Conservation (phyloP, 345 rosid species). For the Hibiscus mutabilis region DNA sequence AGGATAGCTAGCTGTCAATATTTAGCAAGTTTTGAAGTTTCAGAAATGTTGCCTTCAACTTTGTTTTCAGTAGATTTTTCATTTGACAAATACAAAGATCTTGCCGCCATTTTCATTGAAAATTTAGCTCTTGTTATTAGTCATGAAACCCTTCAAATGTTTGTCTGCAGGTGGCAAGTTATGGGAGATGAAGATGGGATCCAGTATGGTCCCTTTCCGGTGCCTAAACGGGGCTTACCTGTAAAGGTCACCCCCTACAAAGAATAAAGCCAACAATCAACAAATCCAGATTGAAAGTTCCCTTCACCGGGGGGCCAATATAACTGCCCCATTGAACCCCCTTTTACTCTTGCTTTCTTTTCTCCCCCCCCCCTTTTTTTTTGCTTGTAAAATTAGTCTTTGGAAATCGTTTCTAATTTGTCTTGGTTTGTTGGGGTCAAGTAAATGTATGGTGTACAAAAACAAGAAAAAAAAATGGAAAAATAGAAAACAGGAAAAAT, state of each 20-base stretch:
- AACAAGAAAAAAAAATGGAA: not conserved
- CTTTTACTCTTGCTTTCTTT: too few relatives aligned
- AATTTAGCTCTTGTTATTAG: not conserved
- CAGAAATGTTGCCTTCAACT: not conserved
- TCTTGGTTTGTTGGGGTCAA: not conserved
- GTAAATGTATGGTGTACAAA: not conserved
- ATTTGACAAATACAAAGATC: not conserved
- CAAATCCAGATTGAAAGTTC: too few relatives aligned
- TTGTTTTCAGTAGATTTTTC: not conserved
- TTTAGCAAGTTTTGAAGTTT: not conserved
- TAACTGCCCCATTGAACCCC: constrained; percentile 10
- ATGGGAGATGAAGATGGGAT: constrained; percentile 70
- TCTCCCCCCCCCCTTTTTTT: too few relatives aligned
- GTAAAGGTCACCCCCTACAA: constrained; percentile 39
- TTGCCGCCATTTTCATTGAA: not conserved
- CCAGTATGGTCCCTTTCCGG: constrained; percentile 92
- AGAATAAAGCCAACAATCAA: constrained; percentile 4
- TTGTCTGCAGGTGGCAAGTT: constrained; percentile 66
- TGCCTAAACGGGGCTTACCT: constrained; percentile 77
- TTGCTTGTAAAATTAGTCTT: not conserved
- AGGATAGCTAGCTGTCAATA: not conserved
- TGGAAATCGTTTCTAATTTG: constrained; percentile 1
- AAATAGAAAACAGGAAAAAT: not conserved
- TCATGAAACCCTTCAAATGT: not conserved
- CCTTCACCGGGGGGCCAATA: too few relatives aligned